Conservation (phyloP, 2,329 filamentous ascomycete species). For the Cercospora janseana region DNA sequence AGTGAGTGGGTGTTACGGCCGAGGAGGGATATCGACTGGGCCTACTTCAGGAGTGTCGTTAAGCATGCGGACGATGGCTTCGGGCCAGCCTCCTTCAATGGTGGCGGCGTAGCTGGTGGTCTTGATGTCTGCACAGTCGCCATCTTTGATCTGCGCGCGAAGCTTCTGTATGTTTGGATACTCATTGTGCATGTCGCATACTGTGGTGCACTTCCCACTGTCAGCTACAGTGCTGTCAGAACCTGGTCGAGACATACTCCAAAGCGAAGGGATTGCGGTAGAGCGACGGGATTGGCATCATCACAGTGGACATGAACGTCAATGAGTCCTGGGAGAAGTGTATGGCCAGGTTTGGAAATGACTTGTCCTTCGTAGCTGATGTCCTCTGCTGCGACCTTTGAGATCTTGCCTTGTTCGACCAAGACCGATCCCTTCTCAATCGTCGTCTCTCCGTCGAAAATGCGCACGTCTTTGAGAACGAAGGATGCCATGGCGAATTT, state of each 20-base stretch:
- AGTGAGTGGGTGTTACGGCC: not conserved
- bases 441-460: slow-evolving; percentile 48
- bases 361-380: slow-evolving; percentile 29
- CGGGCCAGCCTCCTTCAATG: slow-evolving; percentile 54
- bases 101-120: slow-evolving; percentile 51
- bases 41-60: slow-evolving; percentile 36
- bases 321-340: slow-evolving; percentile 52
- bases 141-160: slow-evolving; percentile 32
- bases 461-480: slow-evolving; percentile 44
- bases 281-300: slow-evolving; percentile 40
- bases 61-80: slow-evolving; percentile 43
- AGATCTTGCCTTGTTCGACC: slow-evolving; percentile 45
- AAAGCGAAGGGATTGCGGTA: slow-evolving; percentile 49
- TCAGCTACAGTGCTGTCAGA: no score
- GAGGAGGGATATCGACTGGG: no score
- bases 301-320: slow-evolving; percentile 52
- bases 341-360: slow-evolving; percentile 48
- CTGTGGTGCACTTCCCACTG: slow-evolving; percentile 42
- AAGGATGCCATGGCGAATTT: slow-evolving; percentile 39
- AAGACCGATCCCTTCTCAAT: slow-evolving; percentile 45
- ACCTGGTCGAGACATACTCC: no score
- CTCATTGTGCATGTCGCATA: slow-evolving; percentile 47
- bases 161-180: slow-evolving; percentile 37
- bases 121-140: slow-evolving; percentile 50
- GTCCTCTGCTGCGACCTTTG: slow-evolving; percentile 22